Evolutionary conservation across 805 yeast genomes (phyloP), one percentile per base, ranked within the genome.

Genomic region (Pichia sporocuriosa): DNA sequence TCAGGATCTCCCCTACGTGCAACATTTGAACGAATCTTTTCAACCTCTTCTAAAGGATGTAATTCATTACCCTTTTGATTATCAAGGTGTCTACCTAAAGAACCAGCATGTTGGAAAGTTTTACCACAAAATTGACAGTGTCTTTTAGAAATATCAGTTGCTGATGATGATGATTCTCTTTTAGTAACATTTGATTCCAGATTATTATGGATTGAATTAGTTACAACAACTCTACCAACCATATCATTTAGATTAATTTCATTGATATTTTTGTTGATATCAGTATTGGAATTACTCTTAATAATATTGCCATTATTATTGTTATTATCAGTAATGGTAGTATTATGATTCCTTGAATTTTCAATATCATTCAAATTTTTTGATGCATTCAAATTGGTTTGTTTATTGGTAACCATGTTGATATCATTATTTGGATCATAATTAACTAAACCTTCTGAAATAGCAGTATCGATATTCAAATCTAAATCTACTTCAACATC

Each of bases 11-110:
- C 79, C 8, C 79, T 56, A 31, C 80, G 62, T 32, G 70, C 71
- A 21, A 77, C 81, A 34, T 70, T 65, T 0, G 68, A 62, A 24
- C 82, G 53, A 31, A 77, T 48, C 37, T 51, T 53, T 12, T 68
- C 72, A 13, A 79, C 73, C 31, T 66, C 61, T 3, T 67, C 73
- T 1, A 61, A 53, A 0, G 83, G 83, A 47, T 78, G 84, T 13
- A 58, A 41, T 1, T 63, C 52, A 9, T 77, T 67, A 1, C 83
- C 84, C 40, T 73, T 72, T 46, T 74, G 70, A 34, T 65, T 55
- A 50, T 79, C 83, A 32, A 79, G 54, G 54, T 78, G 84, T 27
- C 84, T 62, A 1, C 82, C 82, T 42, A 76, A 60, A 0, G 80
- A 73, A 2, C 82, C 81, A 6, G 77, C 73, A 45, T 75, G 75